These are phyloP conservation scores for Microcyclospora pomicola DNA, from an alignment of 2,329 filamentous ascomycete genomes.

Conservation along the genomic window DNA sequence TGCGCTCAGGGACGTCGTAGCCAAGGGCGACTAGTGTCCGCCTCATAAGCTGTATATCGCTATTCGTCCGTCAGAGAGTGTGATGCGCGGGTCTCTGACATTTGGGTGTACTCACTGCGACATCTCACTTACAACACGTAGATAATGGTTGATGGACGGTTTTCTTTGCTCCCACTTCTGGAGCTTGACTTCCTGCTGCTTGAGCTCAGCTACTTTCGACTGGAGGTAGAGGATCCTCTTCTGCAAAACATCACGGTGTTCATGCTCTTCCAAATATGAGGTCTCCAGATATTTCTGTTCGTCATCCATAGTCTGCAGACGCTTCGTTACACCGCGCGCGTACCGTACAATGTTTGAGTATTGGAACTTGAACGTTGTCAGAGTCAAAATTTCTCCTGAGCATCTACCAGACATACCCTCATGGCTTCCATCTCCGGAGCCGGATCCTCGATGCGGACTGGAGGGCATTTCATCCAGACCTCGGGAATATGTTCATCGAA, in stretches of 20 bases:
- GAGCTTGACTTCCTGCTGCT: conserved; percentile 12
- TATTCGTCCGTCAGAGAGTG: conserved; percentile 8
- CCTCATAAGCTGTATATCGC: conserved; percentile 19
- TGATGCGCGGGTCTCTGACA: neutral
- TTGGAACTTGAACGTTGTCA: conserved; percentile 30
- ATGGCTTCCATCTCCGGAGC: conserved; percentile 29
- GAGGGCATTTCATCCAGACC: conserved; percentile 32
- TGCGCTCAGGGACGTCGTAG: conserved; percentile 4
- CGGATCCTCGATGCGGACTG: conserved; percentile 25
- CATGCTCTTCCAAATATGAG: conserved; percentile 14
- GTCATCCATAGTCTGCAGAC: conserved; percentile 11
- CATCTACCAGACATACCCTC: conserved; percentile 20
- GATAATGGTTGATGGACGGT: conserved; percentile 23
- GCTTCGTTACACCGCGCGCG: conserved; percentile 13
- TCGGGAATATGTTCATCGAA: conserved; percentile 31
- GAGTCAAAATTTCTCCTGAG: neutral
- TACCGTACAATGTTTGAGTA: conserved; percentile 27
- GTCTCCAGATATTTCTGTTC: conserved; percentile 12
- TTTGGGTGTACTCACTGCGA: conserved; percentile 12
- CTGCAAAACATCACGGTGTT: neutral
- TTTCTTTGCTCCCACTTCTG: conserved; percentile 21
- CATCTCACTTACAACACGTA: conserved; percentile 22
- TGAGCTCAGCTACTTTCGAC: conserved; percentile 8
- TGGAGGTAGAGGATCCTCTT: conserved; percentile 5
- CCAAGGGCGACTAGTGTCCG: conserved; percentile 16